A percentile compares a stretch with the other conserved stretches of the same genome.
Evolutionary conservation across 164 flowering plant species (phyloP).

Genomic region (Tetrastigma voinierianum): DNA sequence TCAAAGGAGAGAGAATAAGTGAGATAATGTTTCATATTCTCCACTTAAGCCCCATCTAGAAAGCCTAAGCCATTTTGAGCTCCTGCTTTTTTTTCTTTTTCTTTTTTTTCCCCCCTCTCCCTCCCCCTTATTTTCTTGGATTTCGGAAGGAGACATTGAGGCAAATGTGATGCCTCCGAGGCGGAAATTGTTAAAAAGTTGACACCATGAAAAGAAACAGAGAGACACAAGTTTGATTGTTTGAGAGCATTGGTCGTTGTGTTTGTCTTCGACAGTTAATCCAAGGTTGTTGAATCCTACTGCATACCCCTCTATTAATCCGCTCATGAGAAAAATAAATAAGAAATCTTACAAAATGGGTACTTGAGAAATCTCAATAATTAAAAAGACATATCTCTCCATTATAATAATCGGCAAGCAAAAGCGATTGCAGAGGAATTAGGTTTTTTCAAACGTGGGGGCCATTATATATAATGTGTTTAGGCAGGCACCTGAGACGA

Average conservation of each 20-base stretch:
- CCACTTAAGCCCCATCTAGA: constrained; percentile 14
- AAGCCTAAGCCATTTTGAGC: background rate
- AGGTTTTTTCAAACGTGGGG: too few relatives aligned
- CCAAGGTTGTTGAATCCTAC: background rate
- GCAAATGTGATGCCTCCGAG: background rate
- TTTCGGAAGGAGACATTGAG: constrained; percentile 4
- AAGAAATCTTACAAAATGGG: too few relatives aligned
- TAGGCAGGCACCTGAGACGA: too few relatives aligned
- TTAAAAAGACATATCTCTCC: too few relatives aligned
- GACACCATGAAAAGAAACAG: background rate
- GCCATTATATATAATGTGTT: too few relatives aligned
- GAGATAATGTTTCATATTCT: background rate
- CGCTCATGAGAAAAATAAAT: too few relatives aligned
- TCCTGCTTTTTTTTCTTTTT: background rate
- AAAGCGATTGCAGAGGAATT: too few relatives aligned
- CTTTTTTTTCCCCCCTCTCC: too few relatives aligned
- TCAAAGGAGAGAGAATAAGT: constrained; percentile 10
- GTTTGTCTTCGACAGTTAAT: constrained; percentile 17
- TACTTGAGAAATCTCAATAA: too few relatives aligned
- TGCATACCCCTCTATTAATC: too few relatives aligned
- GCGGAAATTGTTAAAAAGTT: constrained; percentile 1
- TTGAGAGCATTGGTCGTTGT: constrained; percentile 7
- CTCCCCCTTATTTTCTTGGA: background rate
- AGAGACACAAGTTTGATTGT: constrained; percentile 4
- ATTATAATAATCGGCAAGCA: too few relatives aligned